Evolutionary conservation across 2,329 filamentous ascomycete species (phyloP), one percentile per base, ranked within the genome.

Genomic region (Pseudocercospora pini-densiflorae): DNA sequence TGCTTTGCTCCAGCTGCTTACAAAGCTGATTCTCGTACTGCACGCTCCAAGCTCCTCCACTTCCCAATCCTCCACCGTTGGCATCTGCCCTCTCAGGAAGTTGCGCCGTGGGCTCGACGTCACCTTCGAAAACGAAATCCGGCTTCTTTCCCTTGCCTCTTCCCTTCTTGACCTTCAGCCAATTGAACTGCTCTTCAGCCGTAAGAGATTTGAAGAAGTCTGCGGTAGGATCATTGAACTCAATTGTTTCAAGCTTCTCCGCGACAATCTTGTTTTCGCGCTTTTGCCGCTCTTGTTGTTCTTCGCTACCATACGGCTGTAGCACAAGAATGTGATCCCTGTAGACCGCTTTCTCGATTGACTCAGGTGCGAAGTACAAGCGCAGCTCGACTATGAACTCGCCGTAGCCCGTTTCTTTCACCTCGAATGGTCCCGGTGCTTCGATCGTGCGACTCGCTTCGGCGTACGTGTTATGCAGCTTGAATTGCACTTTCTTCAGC

Each of bases 381-480:
- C 97, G 93, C 77, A 99, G 91, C 69, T 94, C 92, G 75, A 99
- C 96, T 78, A 95, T 93, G 82, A 99, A 99, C 81, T 97, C 95
- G 75, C 95, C 95, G 92, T 96, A 99, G 58, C 95, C 95, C 0
- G 95, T 98, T 80, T 98, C 95, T 69, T 88, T 88, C 68, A 98
- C 91, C 75, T 92, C 85, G 75, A 97, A 99, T 31, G 43, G 43
- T 19, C 59, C 59, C 6, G 65, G 65, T 67, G 88, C 87, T 75
- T 97, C 94, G 75, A 95, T 85, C 77, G 91, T 97, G 73, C 95
- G 91, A 23, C 95, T 87, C 64, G 92, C 92, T 79, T 97, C 97
- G 29, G 93, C 90, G 78, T 97, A 98, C 9, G 94, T 97, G 80
- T 98, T 94, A 84, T 97, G 94, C 16, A 99, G 88, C 80, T 98